Evolutionary conservation across 2,329 filamentous ascomycete genomes (phyloP).

Genomic region (Diaporthe velutina): DNA sequence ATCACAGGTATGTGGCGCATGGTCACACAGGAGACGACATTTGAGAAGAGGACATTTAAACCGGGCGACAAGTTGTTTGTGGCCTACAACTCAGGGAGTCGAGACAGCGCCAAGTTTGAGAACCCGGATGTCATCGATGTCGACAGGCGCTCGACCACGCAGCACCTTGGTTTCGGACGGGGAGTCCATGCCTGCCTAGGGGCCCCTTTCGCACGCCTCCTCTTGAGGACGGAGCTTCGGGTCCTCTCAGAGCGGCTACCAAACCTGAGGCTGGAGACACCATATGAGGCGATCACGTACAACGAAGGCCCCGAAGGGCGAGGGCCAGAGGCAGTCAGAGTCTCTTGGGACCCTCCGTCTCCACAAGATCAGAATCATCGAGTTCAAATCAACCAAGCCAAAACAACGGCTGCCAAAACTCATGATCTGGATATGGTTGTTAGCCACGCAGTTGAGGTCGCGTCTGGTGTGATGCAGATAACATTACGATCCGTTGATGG

Average conservation of each 20-base stretch:
- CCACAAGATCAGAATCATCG: neutral
- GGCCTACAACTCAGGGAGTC: constrained; percentile 1
- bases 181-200: neutral
- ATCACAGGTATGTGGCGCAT: constrained; percentile 13
- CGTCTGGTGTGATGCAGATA: neutral
- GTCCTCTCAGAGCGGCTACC: neutral
- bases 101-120: neutral
- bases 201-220: neutral
- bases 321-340: neutral
- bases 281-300: neutral
- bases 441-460: neutral
- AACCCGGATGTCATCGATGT: neutral
- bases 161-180: neutral
- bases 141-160: neutral
- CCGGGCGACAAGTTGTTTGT: neutral
- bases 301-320: neutral
- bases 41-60: neutral
- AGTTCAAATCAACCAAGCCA: neutral
- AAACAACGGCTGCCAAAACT: too few species aligned
- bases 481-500: neutral
- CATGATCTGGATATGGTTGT: neutral
- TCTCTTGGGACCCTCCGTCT: neutral
- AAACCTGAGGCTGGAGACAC: neutral
- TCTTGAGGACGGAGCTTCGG: neutral
- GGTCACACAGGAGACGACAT: neutral